Evolutionary conservation across 257 asterid genomes (phyloP), one percentile per base, ranked within the genome.

Genomic region (Gentiana macrophylla): DNA sequence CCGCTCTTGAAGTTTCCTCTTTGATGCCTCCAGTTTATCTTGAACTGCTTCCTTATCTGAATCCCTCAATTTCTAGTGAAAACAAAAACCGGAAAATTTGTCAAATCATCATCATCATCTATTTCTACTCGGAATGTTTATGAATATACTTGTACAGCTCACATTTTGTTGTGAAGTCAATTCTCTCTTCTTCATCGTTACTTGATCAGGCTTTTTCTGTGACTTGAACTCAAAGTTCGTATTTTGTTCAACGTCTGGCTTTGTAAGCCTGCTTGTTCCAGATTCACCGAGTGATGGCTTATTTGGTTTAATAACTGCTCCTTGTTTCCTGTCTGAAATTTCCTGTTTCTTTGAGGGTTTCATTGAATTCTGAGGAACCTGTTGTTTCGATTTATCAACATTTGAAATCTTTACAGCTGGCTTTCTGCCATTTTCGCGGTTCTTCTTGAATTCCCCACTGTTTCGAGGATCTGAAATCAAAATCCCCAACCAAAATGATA

Each of bases 1-100:
- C 9, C 96, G 91, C 61, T 90, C 95, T 6, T 90, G 98, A 33
- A 90, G 94, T 72, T 90, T 90, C 84, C 98, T 86, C 59, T 90
- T 86, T 8, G 98, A 81, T 9, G 79, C 84, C 76, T 90, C 98
- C 11, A 90, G 57, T 49, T 75, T 84, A 59, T 66, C 70, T 60
- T 64, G 66, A 65, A 72, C 83, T 2, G 79, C 74, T 33, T 64
- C 66, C 60, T 75, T 94, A 8, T 75, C 80, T 41, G 77, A 67
- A 41, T 46, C 5, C 60, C 66, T 73, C 45, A 10, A 49, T 67
- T 77, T 83, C 86, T 73, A 53, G 62, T 57, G 44, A 32, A 7
- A 11, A 5, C 6, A 48, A 49, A 49, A 7, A 1, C n/a, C 44
- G 24, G 24, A 24, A 24, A 1, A 1, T 53, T 37, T 37, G 54